These are phyloP conservation scores for Boletus subcaerulescens DNA, from an alignment of 768 basidiomycete genomes.

Conservation along the genomic window DNA sequence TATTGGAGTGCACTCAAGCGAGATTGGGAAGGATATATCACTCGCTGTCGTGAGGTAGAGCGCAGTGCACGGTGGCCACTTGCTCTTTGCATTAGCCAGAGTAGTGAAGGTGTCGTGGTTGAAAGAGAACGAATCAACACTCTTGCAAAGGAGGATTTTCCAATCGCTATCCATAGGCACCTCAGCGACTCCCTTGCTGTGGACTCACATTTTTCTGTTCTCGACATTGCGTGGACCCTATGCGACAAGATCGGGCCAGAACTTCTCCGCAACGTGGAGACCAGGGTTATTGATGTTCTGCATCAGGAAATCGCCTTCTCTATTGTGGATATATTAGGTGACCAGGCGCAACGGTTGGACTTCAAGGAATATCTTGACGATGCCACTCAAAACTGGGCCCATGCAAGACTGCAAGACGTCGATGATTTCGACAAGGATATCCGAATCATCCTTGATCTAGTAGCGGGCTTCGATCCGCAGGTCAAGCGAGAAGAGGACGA, in stretches of 20 bases:
- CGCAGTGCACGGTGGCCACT: constrained; percentile 81
- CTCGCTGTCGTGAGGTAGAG: constrained; percentile 88
- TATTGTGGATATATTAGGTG: constrained; percentile 69
- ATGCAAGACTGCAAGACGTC: constrained; percentile 55
- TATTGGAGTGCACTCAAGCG: constrained; percentile 84
- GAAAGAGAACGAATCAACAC: constrained; percentile 76
- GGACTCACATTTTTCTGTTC: constrained; percentile 53
- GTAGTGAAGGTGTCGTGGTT: constrained; percentile 50
- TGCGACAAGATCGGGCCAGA: constrained; percentile 59
- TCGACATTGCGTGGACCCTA: constrained; percentile 63
- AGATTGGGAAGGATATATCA: constrained; percentile 96
- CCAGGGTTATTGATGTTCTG: constrained; percentile 56
- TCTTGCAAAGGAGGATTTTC: constrained; percentile 62
- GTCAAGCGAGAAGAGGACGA: constrained; percentile 80
- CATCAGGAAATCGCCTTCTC: constrained; percentile 80
- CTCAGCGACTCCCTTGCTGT: constrained; percentile 43
- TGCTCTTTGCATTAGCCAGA: constrained; percentile 49
- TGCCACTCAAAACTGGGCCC: constrained; percentile 57
- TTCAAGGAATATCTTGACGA: constrained; percentile 60
- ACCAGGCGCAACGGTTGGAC: constrained; percentile 53
- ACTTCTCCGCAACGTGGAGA: constrained; percentile 55
- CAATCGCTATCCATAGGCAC: constrained; percentile 54
- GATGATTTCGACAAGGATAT: constrained; percentile 55
- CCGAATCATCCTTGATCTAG: constrained; percentile 59
- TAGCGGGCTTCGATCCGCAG: constrained; percentile 65